Conservation (phyloP, 805 yeast genomes). For the Myxozyma melibiosi region DNA sequence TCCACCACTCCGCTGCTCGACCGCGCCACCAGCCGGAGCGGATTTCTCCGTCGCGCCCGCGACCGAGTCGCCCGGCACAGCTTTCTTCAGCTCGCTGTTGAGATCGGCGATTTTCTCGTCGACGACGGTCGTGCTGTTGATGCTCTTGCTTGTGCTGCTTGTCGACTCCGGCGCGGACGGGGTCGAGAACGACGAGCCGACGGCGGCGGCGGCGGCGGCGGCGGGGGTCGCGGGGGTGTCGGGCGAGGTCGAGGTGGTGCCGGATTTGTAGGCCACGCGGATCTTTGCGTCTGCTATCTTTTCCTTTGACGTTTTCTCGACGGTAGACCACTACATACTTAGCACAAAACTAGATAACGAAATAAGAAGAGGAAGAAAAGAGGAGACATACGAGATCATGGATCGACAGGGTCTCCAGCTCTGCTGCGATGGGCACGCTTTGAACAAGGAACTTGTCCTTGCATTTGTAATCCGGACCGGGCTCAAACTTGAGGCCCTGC, state of each 20-base stretch:
- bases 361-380: background rate
- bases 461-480: slow-evolving; percentile 71
- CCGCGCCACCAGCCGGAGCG: slow-evolving; percentile 18
- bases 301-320: slow-evolving; percentile 15
- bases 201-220: slow-evolving; percentile 30
- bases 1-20: slow-evolving; percentile 34
- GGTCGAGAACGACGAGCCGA: slow-evolving; percentile 11
- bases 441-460: slow-evolving; percentile 92
- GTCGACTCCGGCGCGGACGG: no score
- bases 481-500: slow-evolving; percentile 79
- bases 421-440: slow-evolving; percentile 65
- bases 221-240: slow-evolving; percentile 35
- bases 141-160: no score
- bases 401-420: slow-evolving; percentile 18
- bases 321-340: slow-evolving; percentile 16
- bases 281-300: slow-evolving; percentile 25
- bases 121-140: slow-evolving; percentile 30
- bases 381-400: slow-evolving; percentile 19
- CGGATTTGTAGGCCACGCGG: slow-evolving; percentile 19
- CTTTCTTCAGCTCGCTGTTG: slow-evolving; percentile 22
- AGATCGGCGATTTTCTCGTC: slow-evolving; percentile 20
- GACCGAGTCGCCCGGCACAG: background rate
- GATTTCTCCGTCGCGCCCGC: slow-evolving; percentile 11
- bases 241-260: slow-evolving; percentile 7
- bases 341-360: background rate